phyloP scores from a whole-genome alignment of 768 basidiomycete genomes.

The Hericium coralloides region DNA sequence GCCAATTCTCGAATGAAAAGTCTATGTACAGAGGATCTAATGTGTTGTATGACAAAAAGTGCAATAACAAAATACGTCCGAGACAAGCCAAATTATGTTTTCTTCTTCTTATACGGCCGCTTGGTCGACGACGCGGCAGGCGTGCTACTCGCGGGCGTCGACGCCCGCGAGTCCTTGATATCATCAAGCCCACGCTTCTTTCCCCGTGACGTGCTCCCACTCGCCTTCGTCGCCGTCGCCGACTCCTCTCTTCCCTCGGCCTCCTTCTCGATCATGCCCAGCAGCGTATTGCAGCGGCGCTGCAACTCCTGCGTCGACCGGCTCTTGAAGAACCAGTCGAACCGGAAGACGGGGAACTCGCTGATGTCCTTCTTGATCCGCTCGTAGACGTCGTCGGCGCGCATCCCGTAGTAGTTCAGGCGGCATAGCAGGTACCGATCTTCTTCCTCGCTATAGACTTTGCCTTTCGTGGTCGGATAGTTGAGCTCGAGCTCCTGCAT shows the following conservation, averaged over 20 bases:
- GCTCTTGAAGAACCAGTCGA: constrained; percentile 98
- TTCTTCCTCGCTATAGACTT: constrained; percentile 94
- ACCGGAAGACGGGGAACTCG: constrained; percentile 94
- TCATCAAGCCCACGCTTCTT: constrained; percentile 77
- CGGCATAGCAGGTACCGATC: constrained; percentile 92
- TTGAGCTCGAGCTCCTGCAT: constrained; percentile 97
- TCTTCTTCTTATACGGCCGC: constrained; percentile 61
- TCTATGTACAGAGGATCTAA: too few species aligned
- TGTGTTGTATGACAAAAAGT: too few species aligned
- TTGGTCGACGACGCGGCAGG: constrained; percentile 34
- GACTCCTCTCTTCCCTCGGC: constrained; percentile 57
- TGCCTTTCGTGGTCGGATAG: constrained; percentile 94
- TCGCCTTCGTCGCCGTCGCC: constrained; percentile 47
- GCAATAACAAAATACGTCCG: too few species aligned
- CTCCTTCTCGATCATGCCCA: constrained; percentile 92
- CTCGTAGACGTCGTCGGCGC: constrained; percentile 85
- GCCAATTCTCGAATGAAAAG: not conserved
- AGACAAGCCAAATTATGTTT: constrained; percentile 28
- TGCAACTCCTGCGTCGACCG: constrained; percentile 83
- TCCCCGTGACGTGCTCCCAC: constrained; percentile 34
- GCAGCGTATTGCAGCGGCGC: constrained; percentile 77
- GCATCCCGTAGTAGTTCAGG: constrained; percentile 84
- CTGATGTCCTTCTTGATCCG: constrained; percentile 93
- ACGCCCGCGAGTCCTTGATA: constrained; percentile 38
- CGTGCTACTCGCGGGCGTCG: constrained; percentile 46